Conservation (phyloP, 345 rosid genomes). For the Melaleuca alternifolia region DNA sequence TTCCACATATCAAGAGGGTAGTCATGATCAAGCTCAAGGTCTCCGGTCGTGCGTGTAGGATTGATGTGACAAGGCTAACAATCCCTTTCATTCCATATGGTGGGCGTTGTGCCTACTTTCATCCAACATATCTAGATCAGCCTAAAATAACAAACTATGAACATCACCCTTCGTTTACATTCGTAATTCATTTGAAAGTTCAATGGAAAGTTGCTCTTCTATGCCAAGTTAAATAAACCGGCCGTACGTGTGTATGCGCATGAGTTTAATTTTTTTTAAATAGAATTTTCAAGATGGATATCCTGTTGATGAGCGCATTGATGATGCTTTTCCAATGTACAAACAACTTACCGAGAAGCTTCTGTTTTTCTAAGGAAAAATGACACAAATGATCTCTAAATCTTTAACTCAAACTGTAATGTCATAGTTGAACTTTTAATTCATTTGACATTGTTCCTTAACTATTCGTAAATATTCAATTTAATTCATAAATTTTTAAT, state of each 20-base stretch:
- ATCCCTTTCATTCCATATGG: neutral
- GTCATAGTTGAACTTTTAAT: no score
- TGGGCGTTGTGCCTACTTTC: neutral
- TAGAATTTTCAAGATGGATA: neutral
- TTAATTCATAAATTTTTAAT: neutral
- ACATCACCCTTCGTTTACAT: neutral
- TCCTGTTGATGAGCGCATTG: neutral
- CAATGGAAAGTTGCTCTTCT: neutral
- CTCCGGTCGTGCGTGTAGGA: neutral
- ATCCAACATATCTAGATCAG: neutral
- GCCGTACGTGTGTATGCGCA: neutral
- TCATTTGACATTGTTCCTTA: accelerated
- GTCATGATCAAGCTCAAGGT: neutral
- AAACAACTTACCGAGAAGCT: no score
- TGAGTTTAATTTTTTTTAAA: neutral
- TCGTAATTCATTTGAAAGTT: neutral
- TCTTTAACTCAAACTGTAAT: no score
- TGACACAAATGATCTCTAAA: no score
- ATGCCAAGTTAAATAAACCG: neutral
- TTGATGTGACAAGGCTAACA: neutral
- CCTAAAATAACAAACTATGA: neutral
- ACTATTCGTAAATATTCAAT: neutral
- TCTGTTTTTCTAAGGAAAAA: no score
- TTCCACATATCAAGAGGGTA: neutral
- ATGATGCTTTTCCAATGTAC: neutral